Conservation (phyloP, 23 red algal species). For the Gracilaria domingensis region DNA sequence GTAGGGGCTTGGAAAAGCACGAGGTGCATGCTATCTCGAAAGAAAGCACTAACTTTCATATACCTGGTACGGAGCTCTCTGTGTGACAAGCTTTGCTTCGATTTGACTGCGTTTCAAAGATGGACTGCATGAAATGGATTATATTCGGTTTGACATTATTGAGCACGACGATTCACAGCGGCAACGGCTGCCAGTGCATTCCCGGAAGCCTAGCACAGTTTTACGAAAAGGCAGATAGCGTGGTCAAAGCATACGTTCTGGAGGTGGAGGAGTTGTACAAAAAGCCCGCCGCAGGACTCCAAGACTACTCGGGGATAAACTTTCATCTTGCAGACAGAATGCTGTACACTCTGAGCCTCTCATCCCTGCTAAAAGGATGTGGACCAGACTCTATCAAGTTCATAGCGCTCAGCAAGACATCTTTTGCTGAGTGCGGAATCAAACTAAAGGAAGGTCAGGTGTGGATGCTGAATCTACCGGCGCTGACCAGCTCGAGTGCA, state of each 20-base stretch:
- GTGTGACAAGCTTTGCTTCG: background rate
- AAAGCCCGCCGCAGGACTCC: background rate
- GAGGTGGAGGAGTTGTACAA: constrained; percentile 3
- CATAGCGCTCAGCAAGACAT: background rate
- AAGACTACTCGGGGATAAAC: too few species aligned
- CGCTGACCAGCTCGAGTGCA: background rate
- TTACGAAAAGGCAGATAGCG: background rate
- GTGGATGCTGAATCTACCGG: constrained; percentile 21
- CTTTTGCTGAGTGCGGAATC: background rate
- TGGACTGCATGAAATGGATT: background rate
- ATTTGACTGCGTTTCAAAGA: background rate
- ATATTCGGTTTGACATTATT: background rate
- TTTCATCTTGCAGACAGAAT: background rate
- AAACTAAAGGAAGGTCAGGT: constrained; percentile 13
- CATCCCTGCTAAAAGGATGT: constrained; percentile 1
- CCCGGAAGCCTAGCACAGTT: background rate
- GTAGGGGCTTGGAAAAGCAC: background rate
- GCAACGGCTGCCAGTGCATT: constrained; percentile 3
- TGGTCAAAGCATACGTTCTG: background rate
- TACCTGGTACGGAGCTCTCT: background rate
- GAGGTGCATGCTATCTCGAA: too few species aligned
- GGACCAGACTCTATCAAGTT: background rate
- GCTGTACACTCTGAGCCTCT: constrained; percentile 11
- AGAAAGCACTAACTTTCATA: too few species aligned
- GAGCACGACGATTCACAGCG: background rate